Evolutionary conservation across 2,329 filamentous ascomycete genomes (phyloP).

Genomic region (Sclerotiophoma versabilis): DNA sequence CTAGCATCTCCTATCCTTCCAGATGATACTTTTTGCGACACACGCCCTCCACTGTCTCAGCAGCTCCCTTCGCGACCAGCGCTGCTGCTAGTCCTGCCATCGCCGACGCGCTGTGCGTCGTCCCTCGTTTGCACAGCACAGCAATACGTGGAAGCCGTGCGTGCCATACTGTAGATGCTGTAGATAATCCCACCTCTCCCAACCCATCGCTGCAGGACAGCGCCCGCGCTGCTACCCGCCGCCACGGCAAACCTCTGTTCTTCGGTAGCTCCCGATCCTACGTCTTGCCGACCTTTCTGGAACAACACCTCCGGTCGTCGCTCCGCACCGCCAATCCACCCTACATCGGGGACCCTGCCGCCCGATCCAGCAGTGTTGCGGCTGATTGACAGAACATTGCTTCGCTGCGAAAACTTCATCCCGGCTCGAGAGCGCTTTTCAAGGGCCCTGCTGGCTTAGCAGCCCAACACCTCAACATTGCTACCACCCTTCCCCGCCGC

Average conservation of each 20-base stretch:
- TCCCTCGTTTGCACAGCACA: neutral
- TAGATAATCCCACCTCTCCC: constrained; percentile 2
- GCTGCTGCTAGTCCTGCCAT: constrained; percentile 11
- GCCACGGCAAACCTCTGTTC: constrained; percentile 12
- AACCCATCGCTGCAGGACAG: constrained; percentile 8
- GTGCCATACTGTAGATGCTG: constrained; percentile 1
- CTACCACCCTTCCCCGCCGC: constrained; percentile 14
- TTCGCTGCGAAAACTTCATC: constrained; percentile 6
- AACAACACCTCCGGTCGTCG: constrained; percentile 5
- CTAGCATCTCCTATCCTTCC: constrained; percentile 17
- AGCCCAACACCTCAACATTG: constrained; percentile 20
- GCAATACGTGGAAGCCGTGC: neutral
- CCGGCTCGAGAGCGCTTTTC: constrained; percentile 5
- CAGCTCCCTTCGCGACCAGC: constrained; percentile 18
- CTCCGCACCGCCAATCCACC: constrained; percentile 12
- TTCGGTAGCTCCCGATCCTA: constrained; percentile 3
- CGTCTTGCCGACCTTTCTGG: constrained; percentile 10
- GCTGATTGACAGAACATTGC: constrained; percentile 3
- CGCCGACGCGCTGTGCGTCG: constrained; percentile 2
- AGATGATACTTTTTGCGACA: constrained; percentile 12
- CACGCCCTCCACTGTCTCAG: constrained; percentile 13
- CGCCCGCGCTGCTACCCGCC: constrained; percentile 11
- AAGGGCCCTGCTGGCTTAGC: constrained; percentile 9
- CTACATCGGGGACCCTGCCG: constrained; percentile 15
- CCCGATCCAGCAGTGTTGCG: constrained; percentile 4